phyloP scores from a whole-genome alignment of 305 asterid species.

The Withania somnifera region DNA sequence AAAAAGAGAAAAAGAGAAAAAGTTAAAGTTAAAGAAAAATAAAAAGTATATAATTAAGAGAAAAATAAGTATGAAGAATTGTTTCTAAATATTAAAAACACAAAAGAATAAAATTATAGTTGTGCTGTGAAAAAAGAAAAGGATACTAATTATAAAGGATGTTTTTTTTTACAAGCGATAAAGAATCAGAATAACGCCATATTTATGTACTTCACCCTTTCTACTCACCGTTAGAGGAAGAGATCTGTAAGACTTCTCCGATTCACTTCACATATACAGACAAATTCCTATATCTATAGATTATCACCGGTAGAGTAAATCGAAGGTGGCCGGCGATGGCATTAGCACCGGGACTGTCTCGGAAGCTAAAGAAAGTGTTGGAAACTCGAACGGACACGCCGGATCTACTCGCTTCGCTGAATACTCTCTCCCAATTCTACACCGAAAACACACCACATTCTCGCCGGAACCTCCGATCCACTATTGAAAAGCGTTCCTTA shows the following conservation, averaged over 20 bases:
- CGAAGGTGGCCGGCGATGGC: slow-evolving; percentile 41
- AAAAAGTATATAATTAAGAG: too few relatives aligned
- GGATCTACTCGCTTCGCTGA: slow-evolving; percentile 84
- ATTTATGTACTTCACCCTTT: too few relatives aligned
- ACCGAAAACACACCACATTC: slow-evolving; percentile 62
- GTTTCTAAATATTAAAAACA: too few relatives aligned
- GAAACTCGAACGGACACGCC: slow-evolving; percentile 88
- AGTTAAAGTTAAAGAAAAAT: too few relatives aligned
- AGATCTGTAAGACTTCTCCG: background rate
- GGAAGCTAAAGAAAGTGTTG: slow-evolving; percentile 97
- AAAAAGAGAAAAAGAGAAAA: too few relatives aligned
- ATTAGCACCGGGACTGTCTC: slow-evolving; percentile 96
- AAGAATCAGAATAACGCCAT: too few relatives aligned
- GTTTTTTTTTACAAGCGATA: too few relatives aligned
- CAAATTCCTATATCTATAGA: background rate
- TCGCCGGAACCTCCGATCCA: slow-evolving; percentile 94
- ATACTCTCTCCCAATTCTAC: slow-evolving; percentile 76
- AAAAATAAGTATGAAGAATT: too few relatives aligned
- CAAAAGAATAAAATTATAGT: too few relatives aligned
- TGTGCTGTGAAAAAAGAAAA: too few relatives aligned
- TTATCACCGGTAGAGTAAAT: slow-evolving; percentile 11
- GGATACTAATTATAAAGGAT: too few relatives aligned
- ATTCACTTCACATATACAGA: background rate
- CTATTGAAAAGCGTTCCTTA: slow-evolving; percentile 84
- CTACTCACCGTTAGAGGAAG: background rate